Evolutionary conservation across 352 stramenopile species (phyloP).

Genomic region (Pythium plurisporium): DNA sequence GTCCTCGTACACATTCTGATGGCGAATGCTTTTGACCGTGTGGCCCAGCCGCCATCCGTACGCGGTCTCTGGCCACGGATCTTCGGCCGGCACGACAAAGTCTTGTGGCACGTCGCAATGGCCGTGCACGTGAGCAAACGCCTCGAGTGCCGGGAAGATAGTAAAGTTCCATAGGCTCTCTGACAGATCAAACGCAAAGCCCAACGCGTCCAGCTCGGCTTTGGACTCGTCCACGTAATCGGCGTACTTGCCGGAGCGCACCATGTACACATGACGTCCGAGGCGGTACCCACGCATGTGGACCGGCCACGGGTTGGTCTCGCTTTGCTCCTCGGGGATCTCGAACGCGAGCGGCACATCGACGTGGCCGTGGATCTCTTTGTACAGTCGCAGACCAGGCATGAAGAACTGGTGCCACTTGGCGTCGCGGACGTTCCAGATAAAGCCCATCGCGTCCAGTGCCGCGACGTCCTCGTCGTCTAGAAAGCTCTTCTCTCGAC

Average conservation of each 20-base stretch:
- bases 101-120: conserved; percentile 91
- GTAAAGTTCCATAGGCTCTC: conserved; percentile 55
- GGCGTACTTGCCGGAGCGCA: conserved; percentile 55
- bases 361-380: conserved; percentile 48
- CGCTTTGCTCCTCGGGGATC: conserved; percentile 31
- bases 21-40: conserved; percentile 90
- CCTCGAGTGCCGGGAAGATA: conserved; percentile 76
- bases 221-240: conserved; percentile 32
- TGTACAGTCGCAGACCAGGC: conserved; percentile 49
- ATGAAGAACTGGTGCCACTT: conserved; percentile 72
- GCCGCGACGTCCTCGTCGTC: conserved; percentile 57
- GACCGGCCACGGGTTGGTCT: conserved; percentile 41
- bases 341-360: conserved; percentile 62
- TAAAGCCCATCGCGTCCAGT: conserved; percentile 89
- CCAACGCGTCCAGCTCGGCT: conserved; percentile 43
- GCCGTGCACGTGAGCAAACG: conserved; percentile 80
- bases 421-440: conserved; percentile 83
- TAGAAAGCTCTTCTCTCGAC: conserved; percentile 51
- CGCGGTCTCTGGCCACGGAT: conserved; percentile 75
- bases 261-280: conserved; percentile 64
- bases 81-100: conserved; percentile 81
- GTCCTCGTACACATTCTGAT: conserved; percentile 58
- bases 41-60: conserved; percentile 87
- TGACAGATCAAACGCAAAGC: conserved; percentile 58
- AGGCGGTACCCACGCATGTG: conserved; percentile 52